Base-by-base conservation (phyloP, 192 early-diverging fungal species). In the Powellomyces hirtus region DNA sequence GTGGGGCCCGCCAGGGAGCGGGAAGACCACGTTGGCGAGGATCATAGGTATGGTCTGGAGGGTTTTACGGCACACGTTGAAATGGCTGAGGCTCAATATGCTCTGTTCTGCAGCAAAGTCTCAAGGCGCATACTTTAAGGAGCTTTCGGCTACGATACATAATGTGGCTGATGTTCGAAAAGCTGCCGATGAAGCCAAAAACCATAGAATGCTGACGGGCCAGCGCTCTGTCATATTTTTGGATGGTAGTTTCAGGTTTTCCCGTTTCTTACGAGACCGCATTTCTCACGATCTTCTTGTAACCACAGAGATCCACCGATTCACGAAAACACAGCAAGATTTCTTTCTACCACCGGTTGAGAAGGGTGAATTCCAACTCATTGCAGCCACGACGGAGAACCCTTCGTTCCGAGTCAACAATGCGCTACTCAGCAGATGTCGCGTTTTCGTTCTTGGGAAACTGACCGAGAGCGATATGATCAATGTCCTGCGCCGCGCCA, bases 271-370 rank as follows among this genome's bases (percentile, higher is more conserved):
- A 2, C 29, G 6, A 29, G 5, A 4, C 20, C 53, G 16, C 3
- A 33, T 26, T 31, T 4, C 16, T 16, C 53, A 56, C 46, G 18
- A 42, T 42, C 18, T 18, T 16, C 46, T 49, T 18, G 26, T 49
- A n/a, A n/a, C n/a, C 10, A 2, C 59, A 60, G 59, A 62, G 58
- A 91, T 95, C 26, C 94, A 95, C 76, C 82, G 94, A 22, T 95
- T 95, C 71, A 94, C 86, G 24, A 93, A 92, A 72, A 81, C 86
- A 11, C 94, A 95, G 68, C 94, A 95, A 59, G 94, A 95, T 64
- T 70, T 93, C 2, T 91, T 95, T 58, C 74, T 95, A 29, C 90
- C 90, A 0, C 78, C 80, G 69, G 79, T 95, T 7, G 94, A 95
- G 77, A 42, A 57, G 50, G 78, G 78, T 11, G 71, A 76, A 0